Evolutionary conservation across 306 rosid genomes (phyloP), one percentile per base, ranked within the genome.

Genomic region (Amphicarpaea edgeworthii): DNA sequence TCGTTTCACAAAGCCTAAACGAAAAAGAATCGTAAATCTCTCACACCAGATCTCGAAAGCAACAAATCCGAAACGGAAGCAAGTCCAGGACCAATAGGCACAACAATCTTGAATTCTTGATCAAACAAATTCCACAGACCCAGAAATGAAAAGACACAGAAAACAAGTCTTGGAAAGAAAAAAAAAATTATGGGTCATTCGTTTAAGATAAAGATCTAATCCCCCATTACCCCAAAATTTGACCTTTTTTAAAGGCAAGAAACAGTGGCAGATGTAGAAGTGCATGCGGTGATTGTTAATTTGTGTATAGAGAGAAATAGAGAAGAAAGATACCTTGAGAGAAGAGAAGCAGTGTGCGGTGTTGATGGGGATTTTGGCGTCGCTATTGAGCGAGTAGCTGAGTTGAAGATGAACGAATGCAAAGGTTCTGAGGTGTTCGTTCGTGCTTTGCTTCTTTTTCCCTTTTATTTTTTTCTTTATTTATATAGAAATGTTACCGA

Each of bases 171-270:
- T 46, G 0, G 15, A 17, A 50, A 50, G 19, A 30, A 0, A 54
- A 0, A 54, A 70, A 63, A 20, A 9, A 38, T 37, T 0, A 11
- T 46, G 81, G 85, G 73, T 69, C 8, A 49, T 14, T 49, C 8
- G 59, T 38, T 75, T 21, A 11, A 67, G 40, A 28, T 14, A 30
- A 73, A 75, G 88, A 85, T 85, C 88, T 64, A 78, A 67, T 40
- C 16, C 20, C 57, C 24, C 7, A 2, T 43, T 17, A 40, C 74
- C 64, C 72, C 43, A 82, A 79, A 4, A 64, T 51, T 15, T 53
- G 3, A 47, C 5, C 40, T 42, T 45, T 15, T 6, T 51, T 21
- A 73, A 7, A 19, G 1, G 7, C 6, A 34, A 3, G 37, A 37
- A 74, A 30, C 2, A 6, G 70, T 55, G 11, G 1, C n/a, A 79